Evolutionary conservation across 495 filamentous ascomycete genomes (phyloP), one percentile per base, ranked within the genome.

Genomic region (Daldinia childiae): DNA sequence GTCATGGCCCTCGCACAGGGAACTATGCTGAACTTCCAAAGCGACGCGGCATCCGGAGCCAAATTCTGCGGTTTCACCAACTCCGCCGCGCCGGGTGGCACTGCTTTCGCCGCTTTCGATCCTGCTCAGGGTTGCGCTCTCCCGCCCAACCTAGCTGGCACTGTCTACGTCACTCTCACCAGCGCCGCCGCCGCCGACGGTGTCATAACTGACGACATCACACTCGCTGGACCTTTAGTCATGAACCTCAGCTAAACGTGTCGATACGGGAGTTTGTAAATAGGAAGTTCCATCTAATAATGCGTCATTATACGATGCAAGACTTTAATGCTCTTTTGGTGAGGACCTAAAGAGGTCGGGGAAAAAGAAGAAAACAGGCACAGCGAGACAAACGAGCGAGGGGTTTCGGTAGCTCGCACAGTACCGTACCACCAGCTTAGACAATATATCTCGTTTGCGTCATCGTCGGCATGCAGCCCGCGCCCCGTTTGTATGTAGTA

Each of bases 41-140:
- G 78, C 68, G 80, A 80, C 21, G 82, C 82, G 27, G 77, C 81
- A 1, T 78, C 77, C 19, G 69, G 72, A 41, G 84, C 83, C 21
- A 77, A 73, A 24, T 84, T 84, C 81, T 90, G 88, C 69, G 82
- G 82, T 32, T 90, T 90, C 77, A 86, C 87, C 32, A 83, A 82
- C 51, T 86, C 84, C 29, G 83, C 82, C 39, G 76, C 74, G 0
- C 81, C 81, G 57, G 84, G 85, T 59, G 86, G 85, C 58, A 86
- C 85, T 32, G 79, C 78, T 38, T 90, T 90, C 78, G 78, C 79
- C 3, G 63, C 81, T 26, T 86, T 89, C 74, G 69, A 73, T 39
- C 64, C 69, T 12, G 78, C 78, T 14, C 74, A 79, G 26, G 87
- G 86, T 60, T 89, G 87, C 73, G 74, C 74, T 6, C 80, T 88